Evolutionary conservation across 306 rosid species (phyloP).

Genomic region (Prunus dulcis): DNA sequence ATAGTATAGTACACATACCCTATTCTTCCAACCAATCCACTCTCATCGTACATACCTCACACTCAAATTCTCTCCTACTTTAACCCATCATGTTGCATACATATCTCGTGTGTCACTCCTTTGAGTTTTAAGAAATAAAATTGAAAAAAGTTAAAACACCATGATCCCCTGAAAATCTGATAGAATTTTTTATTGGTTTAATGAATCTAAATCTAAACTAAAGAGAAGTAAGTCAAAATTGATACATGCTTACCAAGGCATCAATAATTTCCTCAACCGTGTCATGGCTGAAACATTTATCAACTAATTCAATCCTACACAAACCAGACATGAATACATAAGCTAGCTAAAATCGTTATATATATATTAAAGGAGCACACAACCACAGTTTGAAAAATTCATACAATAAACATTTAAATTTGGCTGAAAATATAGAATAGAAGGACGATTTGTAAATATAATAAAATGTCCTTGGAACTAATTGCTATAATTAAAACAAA

Average conservation of each 20-base stretch:
- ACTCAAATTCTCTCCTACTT: no score
- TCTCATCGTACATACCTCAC: no score
- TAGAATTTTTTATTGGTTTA: not conserved
- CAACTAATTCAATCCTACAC: conserved; percentile 64
- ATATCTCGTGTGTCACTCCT: not conserved
- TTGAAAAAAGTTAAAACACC: not conserved
- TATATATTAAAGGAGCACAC: not conserved
- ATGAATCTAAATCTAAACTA: conserved; percentile 17
- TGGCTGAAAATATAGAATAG: not conserved
- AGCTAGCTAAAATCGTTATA: not conserved
- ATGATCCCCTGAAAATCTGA: not conserved
- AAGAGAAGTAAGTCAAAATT: conserved; percentile 8
- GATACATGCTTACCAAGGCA: conserved; percentile 55
- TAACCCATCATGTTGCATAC: not conserved
- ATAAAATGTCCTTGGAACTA: not conserved
- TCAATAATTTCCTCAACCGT: conserved; percentile 88
- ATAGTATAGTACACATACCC: no score
- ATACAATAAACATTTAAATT: not conserved
- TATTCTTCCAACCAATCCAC: no score
- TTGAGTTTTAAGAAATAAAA: not conserved
- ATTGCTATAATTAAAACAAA: conserved; percentile 19
- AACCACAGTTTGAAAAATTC: not conserved
- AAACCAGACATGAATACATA: not conserved
- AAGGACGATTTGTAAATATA: not conserved
- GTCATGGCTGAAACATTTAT: conserved; percentile 75